These are phyloP conservation scores for Rhododendron mucronatum DNA, from an alignment of 148 eudicot species.

Conservation along the genomic window DNA sequence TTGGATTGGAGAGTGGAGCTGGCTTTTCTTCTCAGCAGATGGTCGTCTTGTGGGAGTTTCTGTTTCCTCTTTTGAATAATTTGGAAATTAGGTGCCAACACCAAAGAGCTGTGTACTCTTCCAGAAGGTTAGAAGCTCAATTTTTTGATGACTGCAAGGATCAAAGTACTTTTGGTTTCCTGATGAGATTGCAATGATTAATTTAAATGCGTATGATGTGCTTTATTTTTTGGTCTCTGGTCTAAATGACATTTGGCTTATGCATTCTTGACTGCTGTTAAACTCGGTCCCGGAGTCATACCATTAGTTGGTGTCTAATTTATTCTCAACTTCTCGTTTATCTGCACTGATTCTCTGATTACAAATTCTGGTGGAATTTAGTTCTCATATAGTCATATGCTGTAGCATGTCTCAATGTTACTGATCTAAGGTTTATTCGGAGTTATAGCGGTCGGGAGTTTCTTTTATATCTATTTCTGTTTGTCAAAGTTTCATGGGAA, in stretches of 20 bases:
- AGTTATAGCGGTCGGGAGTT: not conserved
- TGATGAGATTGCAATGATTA: not conserved
- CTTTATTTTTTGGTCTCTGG: not conserved
- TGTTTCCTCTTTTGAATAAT: not conserved
- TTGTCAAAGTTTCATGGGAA: not conserved
- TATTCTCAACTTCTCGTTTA: not conserved
- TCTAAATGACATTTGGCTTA: not conserved
- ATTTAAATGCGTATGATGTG: not conserved
- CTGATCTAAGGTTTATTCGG: not conserved
- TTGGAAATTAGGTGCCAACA: conserved; percentile 3
- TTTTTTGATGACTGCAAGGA: not conserved
- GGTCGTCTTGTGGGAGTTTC: not conserved
- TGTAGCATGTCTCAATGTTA: not conserved
- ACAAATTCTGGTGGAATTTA: not conserved
- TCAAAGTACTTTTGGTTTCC: not conserved
- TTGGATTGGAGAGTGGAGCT: not conserved
- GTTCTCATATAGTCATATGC: not conserved
- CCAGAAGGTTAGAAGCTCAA: not conserved
- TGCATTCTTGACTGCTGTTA: not conserved
- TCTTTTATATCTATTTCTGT: not conserved
- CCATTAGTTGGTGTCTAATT: not conserved
- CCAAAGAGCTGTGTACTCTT: conserved; percentile 1
- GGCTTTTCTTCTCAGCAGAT: not conserved
- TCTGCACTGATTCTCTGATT: not conserved
- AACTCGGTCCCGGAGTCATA: not conserved